A percentile compares a stretch with the other conserved stretches of the same genome.
Conservation (phyloP, 257 asterid genomes). For the Gentiana macrophylla region DNA sequence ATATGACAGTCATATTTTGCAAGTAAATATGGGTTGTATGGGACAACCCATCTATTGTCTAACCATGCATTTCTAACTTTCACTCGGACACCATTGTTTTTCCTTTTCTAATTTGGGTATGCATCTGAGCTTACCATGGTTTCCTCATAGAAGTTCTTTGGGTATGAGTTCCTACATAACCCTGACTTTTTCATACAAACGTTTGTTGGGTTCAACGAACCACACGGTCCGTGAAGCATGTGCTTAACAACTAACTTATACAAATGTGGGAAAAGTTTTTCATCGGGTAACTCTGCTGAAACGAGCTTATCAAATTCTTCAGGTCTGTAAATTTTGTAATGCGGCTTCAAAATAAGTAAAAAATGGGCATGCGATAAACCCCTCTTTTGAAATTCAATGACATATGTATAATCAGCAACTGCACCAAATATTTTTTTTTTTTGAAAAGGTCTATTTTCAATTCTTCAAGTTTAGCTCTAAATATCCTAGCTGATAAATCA, state of each 20-base stretch:
- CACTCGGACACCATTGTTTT: not conserved
- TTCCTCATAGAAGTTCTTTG: not conserved
- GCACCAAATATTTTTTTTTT: not conserved
- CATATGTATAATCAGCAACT: not conserved
- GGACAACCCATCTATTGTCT: no score
- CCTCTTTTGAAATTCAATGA: not conserved
- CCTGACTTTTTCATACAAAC: not conserved
- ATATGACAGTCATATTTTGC: no score
- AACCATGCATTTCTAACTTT: not conserved
- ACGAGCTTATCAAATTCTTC: not conserved
- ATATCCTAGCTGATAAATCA: not conserved
- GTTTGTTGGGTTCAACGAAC: not conserved
- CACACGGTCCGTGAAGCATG: constrained; percentile 1
- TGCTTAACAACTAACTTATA: not conserved
- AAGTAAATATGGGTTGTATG: no score
- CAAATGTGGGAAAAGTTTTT: not conserved
- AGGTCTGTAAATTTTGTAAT: not conserved
- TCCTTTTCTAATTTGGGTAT: not conserved
- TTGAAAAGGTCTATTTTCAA: not conserved
- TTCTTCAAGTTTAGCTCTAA: not conserved
- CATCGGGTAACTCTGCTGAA: not conserved
- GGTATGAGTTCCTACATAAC: not conserved
- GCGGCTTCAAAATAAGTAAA: not conserved
- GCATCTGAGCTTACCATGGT: not conserved
- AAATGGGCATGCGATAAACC: not conserved